A percentile compares a stretch with the other conserved stretches of the same genome.
Conservation (phyloP, 2,329 filamentous ascomycete species). For the Diplodia seriata region DNA sequence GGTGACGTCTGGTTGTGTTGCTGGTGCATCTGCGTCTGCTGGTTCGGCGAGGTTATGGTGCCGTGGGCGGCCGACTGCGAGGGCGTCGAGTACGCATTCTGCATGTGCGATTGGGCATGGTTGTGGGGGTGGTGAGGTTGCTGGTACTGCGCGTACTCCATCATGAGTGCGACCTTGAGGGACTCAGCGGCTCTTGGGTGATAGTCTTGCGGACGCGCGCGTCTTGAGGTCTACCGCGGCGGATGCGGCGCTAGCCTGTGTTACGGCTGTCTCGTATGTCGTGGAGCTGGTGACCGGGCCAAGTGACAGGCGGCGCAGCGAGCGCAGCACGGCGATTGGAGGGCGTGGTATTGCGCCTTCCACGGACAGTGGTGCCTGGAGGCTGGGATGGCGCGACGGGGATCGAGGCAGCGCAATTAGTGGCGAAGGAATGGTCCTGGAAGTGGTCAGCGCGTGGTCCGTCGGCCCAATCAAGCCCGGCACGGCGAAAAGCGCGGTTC, state of each 20-base stretch:
- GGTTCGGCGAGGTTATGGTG: constrained; percentile 73
- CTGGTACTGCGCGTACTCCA: constrained; percentile 59
- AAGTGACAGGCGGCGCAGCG: constrained; percentile 33
- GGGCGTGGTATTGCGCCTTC: constrained; percentile 26
- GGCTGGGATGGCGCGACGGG: constrained; percentile 41
- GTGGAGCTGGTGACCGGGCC: constrained; percentile 35
- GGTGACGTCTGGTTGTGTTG: constrained; percentile 74
- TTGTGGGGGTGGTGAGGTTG: constrained; percentile 53
- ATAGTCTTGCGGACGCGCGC: constrained; percentile 17
- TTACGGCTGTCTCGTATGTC: constrained; percentile 37
- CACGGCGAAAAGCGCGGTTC: constrained; percentile 33
- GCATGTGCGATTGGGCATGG: constrained; percentile 51
- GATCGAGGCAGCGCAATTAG: constrained; percentile 38
- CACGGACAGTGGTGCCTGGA: constrained; percentile 34
- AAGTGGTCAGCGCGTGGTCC: constrained; percentile 42
- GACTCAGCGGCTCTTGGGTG: constrained; percentile 12
- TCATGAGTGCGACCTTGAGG: constrained; percentile 41
- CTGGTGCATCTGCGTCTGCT: constrained; percentile 68
- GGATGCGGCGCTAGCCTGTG: constrained; percentile 45
- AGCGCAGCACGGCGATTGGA: constrained; percentile 40
- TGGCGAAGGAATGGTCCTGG: constrained; percentile 45
- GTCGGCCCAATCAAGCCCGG: constrained; percentile 40
- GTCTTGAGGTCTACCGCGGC: constrained; percentile 39
- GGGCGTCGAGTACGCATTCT: constrained; percentile 45
- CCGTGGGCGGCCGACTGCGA: constrained; percentile 46